A percentile compares a stretch with the other conserved stretches of the same genome.
phyloP scores from a whole-genome alignment of 1,139 yeast genomes.

The Eremothecium cymbalariae region DNA sequence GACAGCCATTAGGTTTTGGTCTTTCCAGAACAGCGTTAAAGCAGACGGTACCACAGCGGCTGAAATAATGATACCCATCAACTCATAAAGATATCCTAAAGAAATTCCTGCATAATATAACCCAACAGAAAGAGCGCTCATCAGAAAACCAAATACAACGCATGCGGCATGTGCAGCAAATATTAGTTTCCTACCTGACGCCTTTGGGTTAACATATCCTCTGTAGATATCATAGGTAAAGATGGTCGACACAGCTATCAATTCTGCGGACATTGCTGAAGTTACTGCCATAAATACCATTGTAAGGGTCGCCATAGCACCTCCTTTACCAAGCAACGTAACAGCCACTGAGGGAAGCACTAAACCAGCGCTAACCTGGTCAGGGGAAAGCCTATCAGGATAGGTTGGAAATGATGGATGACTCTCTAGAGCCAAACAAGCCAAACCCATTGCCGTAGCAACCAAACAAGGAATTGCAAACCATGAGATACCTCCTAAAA shows the following conservation, averaged over 20 bases:
- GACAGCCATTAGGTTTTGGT: slow-evolving; percentile 57
- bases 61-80: slow-evolving; percentile 82
- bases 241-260: slow-evolving; percentile 78
- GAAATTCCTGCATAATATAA: slow-evolving; percentile 72
- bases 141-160: slow-evolving; percentile 52
- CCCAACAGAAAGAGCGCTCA: slow-evolving; percentile 81
- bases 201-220: slow-evolving; percentile 68
- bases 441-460: slow-evolving; percentile 79
- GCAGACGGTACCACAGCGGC: slow-evolving; percentile 78
- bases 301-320: slow-evolving; percentile 71
- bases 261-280: slow-evolving; percentile 77
- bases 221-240: slow-evolving; percentile 80
- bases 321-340: slow-evolving; percentile 76
- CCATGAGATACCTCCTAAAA: slow-evolving; percentile 88
- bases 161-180: slow-evolving; percentile 60
- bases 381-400: slow-evolving; percentile 55
- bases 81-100: slow-evolving; percentile 78
- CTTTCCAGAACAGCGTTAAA: slow-evolving; percentile 58
- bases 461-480: slow-evolving; percentile 78
- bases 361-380: slow-evolving; percentile 70
- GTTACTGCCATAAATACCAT: slow-evolving; percentile 79
- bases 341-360: slow-evolving; percentile 83
- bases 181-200: slow-evolving; percentile 64
- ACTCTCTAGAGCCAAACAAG: slow-evolving; percentile 62
- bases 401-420: slow-evolving; percentile 69